phyloP scores from a whole-genome alignment of 352 stramenopile genomes.

The Phytophthora podocarpi region DNA sequence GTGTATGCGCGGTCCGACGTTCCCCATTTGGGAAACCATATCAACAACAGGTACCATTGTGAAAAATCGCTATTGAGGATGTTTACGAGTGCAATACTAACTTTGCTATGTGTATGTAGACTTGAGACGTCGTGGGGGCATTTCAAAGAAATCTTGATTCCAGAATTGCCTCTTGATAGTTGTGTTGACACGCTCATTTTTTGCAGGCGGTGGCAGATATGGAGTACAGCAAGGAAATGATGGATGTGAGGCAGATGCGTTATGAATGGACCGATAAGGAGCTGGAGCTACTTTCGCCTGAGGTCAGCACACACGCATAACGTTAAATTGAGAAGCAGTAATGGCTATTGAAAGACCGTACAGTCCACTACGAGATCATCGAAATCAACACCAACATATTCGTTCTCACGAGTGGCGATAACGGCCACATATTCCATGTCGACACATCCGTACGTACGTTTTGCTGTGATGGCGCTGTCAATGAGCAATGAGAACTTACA shows the following conservation, averaged over 20 bases:
- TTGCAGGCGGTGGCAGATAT: conserved; percentile 4
- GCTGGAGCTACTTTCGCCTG: not conserved
- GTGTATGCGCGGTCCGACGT: conserved; percentile 6
- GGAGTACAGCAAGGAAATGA: conserved; percentile 10
- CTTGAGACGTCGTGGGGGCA: too few species aligned
- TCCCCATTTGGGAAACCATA: conserved; percentile 3
- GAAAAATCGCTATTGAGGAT: not conserved
- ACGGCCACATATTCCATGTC: not conserved
- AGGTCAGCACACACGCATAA: conserved; percentile 1
- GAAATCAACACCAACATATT: not conserved
- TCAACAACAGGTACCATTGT: conserved; percentile 8
- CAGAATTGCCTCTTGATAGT: not conserved
- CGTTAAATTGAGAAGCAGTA: conserved; percentile 2
- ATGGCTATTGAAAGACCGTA: not conserved
- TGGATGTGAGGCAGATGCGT: conserved; percentile 1
- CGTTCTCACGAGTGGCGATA: not conserved
- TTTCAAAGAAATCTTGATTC: conserved; percentile 3
- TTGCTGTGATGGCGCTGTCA: not conserved
- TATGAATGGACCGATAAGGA: not conserved
- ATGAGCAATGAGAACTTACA: too few species aligned
- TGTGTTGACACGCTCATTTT: conserved; percentile 12
- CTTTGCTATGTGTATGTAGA: too few species aligned
- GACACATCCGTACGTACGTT: conserved; percentile 2
- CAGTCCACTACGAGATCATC: not conserved
- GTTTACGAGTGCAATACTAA: too few species aligned